Evolutionary conservation across 441 rosid species (phyloP), one percentile per base, ranked within the genome.

Genomic region (Geranium incanum): DNA sequence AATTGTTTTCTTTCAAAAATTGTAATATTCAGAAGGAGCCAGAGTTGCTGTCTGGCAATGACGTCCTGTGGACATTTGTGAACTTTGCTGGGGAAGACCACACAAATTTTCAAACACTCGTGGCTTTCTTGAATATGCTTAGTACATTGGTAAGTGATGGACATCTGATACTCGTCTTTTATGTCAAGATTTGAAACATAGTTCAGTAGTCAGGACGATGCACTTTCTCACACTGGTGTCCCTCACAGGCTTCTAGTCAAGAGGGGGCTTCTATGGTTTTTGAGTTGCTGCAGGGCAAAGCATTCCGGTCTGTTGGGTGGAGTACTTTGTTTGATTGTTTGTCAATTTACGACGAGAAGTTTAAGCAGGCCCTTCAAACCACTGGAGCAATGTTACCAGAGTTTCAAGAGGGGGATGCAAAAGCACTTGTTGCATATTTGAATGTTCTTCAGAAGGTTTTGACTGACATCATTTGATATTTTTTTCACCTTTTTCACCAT

Each of bases 81-180:
- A 89, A 85, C 81, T 95, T 95, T 84, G 97, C 97, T 66, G 99
- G 99, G 74, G 99, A 95, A 78, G 99, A 95, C 78, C 99, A 95
- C 84, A 89, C 97, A 39, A 95, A 90, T 79, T 85, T 92, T 77
- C 88, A 92, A 81, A 95, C 99, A 9, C 96, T 92, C 16, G 99
- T 87, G 81, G 97, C 97, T 72, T 94, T 94, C 87, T 83, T 94
- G 80, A 89, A 88, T 83, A 90, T 94, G 97, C 83, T 92, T 73
- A 76, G 97, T 80, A 87, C 97, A 85, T 85, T 94, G 97, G 99
- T 94, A 94, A 70, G 89, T 36, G 15, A 62, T 60, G 76, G 36
- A 19, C 33, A 1, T 70, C 36, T 50, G 23, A 7, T 64, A 37
- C 12, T 52, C 23, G 64, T 77, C 67, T 76, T 55, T 57, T 68